Percentiles rank a stretch among this genome's conserved stretches.
These are phyloP conservation scores for Catharanthus roseus DNA, from an alignment of 257 asterid genomes.

Conservation along the genomic window DNA sequence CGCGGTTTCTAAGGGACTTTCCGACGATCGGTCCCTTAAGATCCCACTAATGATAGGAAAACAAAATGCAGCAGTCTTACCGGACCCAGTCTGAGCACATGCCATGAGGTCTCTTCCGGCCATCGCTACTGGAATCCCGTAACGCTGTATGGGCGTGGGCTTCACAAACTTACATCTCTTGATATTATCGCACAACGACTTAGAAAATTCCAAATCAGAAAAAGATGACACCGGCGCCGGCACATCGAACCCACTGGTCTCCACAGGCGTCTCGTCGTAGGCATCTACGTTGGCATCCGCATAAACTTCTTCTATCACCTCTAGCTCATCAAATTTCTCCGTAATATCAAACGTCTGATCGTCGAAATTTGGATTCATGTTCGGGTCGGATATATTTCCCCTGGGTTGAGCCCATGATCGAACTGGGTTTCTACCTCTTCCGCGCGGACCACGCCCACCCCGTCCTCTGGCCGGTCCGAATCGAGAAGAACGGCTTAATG, in stretches of 20 bases:
- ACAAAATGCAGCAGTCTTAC: slow-evolving; percentile 83
- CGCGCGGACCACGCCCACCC: slow-evolving; percentile 14
- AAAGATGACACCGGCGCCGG: slow-evolving; percentile 58
- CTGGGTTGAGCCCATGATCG: slow-evolving; percentile 20
- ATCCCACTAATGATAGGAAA: slow-evolving; percentile 58
- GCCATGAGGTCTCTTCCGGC: slow-evolving; percentile 80
- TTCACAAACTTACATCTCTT: slow-evolving; percentile 49
- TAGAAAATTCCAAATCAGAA: slow-evolving; percentile 37
- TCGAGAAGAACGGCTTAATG: slow-evolving; percentile 7
- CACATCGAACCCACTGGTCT: slow-evolving; percentile 47
- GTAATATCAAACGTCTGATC: slow-evolving; percentile 13
- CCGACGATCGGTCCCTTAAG: slow-evolving; percentile 11
- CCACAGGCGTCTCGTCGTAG: slow-evolving; percentile 37
- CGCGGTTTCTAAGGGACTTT: background rate
- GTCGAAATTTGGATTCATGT: background rate
- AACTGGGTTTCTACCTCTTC: slow-evolving; percentile 7
- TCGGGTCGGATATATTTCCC: slow-evolving; percentile 8
- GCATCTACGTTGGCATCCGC: slow-evolving; percentile 10
- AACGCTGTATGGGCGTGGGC: slow-evolving; percentile 72
- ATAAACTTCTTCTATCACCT: slow-evolving; percentile 9
- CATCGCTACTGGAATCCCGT: slow-evolving; percentile 66
- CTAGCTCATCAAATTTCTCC: slow-evolving; percentile 30
- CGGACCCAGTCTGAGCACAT: slow-evolving; percentile 84
- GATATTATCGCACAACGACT: slow-evolving; percentile 41
- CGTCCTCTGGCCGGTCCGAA: slow-evolving; percentile 9